phyloP scores from a whole-genome alignment of 148 eudicot species.

The Vaccinium macrocarpon region DNA sequence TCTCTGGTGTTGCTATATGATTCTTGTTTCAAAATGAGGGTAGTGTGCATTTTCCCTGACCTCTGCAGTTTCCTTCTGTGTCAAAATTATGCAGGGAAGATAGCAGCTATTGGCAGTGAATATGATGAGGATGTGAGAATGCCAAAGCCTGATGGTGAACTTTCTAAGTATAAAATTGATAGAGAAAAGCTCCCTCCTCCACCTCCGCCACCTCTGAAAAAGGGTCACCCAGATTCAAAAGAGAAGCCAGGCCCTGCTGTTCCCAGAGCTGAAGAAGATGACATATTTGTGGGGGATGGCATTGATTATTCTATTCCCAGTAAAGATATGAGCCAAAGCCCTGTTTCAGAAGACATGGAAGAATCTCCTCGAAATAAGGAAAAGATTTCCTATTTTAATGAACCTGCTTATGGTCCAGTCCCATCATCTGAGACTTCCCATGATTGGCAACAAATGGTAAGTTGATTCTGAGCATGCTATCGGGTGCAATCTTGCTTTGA shows the following conservation, averaged over 20 bases:
- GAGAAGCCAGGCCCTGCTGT: constrained; percentile 60
- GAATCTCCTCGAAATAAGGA: constrained; percentile 94
- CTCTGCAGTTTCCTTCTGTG: not conserved
- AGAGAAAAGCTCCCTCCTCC: constrained; percentile 57
- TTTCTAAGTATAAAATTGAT: constrained; percentile 40
- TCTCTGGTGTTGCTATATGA: not conserved
- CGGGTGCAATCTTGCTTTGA: not conserved
- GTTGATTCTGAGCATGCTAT: constrained; percentile 21
- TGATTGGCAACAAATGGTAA: constrained; percentile 78
- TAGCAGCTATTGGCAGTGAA: constrained; percentile 40
- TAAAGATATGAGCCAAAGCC: constrained; percentile 90
- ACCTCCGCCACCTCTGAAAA: constrained; percentile 78
- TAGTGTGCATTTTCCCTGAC: not conserved
- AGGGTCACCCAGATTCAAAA: constrained; percentile 39
- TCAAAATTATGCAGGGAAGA: constrained; percentile 49
- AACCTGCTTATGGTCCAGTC: constrained; percentile 91
- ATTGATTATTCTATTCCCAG: constrained; percentile 71
- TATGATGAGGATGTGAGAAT: constrained; percentile 58
- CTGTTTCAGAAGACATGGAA: constrained; percentile 93
- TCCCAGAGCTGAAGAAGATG: constrained; percentile 80
- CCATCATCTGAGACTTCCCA: constrained; percentile 78
- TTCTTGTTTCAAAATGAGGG: not conserved
- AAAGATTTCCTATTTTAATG: constrained; percentile 52
- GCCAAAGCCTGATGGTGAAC: constrained; percentile 42
- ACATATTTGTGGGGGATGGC: constrained; percentile 92